Conservation (phyloP, 768 basidiomycete genomes). For the Suillus variegatus region DNA sequence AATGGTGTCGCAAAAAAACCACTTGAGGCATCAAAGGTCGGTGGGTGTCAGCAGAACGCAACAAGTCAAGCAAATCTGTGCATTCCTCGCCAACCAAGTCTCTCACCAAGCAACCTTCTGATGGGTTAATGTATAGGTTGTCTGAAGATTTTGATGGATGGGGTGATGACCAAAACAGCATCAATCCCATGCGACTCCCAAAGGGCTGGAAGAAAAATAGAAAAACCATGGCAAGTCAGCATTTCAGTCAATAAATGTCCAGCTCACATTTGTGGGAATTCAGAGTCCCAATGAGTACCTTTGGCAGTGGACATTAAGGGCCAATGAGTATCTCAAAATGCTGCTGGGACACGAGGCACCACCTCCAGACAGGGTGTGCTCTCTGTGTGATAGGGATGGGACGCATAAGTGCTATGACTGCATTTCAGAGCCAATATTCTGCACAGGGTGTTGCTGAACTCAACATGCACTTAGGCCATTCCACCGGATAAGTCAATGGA, state of each 20-base stretch:
- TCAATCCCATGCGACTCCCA: background rate
- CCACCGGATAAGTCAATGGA: background rate
- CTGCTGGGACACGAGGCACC: background rate
- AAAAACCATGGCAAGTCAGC: background rate
- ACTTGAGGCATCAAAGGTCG: background rate
- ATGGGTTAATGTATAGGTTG: background rate
- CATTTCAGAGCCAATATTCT: background rate
- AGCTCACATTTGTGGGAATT: too few relatives aligned
- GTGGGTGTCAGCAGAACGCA: background rate
- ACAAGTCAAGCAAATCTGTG: background rate
- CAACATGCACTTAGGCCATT: background rate
- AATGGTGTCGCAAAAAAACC: background rate
- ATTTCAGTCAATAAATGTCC: too few relatives aligned
- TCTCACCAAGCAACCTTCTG: background rate
- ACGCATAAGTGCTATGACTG: background rate
- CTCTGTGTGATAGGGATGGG: background rate
- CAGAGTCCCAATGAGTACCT: background rate
- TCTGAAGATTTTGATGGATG: background rate
- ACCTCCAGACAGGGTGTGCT: background rate
- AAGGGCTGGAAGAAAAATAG: background rate
- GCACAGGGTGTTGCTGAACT: background rate
- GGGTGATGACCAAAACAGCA: background rate
- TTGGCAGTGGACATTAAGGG: background rate
- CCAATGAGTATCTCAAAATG: background rate
- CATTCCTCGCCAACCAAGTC: background rate